phyloP scores from a whole-genome alignment of 139 green algal species.

The Asterochloris erici region DNA sequence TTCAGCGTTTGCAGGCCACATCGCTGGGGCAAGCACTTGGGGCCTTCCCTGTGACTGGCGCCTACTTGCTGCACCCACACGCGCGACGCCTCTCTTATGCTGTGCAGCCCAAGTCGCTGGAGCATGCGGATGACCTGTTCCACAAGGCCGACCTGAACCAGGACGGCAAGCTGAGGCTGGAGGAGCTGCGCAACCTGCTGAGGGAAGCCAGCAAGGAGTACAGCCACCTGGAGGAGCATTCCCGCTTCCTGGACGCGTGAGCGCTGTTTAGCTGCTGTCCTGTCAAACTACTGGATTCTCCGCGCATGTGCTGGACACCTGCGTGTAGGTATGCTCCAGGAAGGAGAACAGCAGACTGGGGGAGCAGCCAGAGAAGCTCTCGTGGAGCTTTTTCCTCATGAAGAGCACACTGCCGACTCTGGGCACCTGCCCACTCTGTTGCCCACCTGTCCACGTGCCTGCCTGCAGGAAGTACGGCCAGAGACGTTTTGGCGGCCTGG shows the following conservation, averaged over 20 bases:
- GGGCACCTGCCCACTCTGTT: too few relatives aligned
- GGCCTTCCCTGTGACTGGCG: too few relatives aligned
- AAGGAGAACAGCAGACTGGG: too few relatives aligned
- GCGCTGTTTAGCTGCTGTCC: not conserved
- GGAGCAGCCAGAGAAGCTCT: too few relatives aligned
- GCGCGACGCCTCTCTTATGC: too few relatives aligned
- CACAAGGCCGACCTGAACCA: conserved; percentile 51
- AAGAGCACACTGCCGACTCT: too few relatives aligned
- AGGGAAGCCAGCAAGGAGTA: conserved; percentile 58
- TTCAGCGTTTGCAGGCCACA: too few relatives aligned
- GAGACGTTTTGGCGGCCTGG: conserved; percentile 41
- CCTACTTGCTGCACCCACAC: too few relatives aligned
- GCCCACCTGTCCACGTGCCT: not conserved
- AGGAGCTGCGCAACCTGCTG: conserved; percentile 57
- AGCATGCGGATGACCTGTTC: conserved; percentile 60
- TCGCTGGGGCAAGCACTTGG: too few relatives aligned
- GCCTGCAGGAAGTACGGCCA: conserved; percentile 25
- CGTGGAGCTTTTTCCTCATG: too few relatives aligned
- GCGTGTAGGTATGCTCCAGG: too few relatives aligned
- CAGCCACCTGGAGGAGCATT: conserved; percentile 78
- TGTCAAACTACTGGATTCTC: not conserved
- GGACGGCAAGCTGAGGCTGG: conserved; percentile 53
- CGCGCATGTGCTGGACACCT: too few relatives aligned
- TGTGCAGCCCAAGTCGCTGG: conserved; percentile 47
- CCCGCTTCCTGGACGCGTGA: conserved; percentile 65